Conservation (phyloP, 306 rosid genomes). For the Fragaria vesca region DNA sequence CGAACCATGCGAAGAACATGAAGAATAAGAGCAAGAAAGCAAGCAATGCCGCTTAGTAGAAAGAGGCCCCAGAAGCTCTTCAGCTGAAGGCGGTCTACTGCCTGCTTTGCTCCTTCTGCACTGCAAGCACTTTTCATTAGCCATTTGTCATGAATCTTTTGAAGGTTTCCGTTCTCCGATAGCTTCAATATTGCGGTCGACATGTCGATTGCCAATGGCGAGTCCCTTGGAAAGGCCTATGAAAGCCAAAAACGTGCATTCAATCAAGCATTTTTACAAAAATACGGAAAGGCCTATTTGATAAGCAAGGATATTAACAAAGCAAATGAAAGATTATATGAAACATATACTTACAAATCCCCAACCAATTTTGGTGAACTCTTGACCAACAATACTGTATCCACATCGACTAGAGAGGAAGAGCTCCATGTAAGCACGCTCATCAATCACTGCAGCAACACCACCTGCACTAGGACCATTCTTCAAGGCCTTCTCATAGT, state of each 20-base stretch:
- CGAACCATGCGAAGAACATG: slow-evolving; percentile 15
- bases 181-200: slow-evolving; percentile 27
- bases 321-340: neutral
- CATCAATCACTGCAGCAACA: slow-evolving; percentile 62
- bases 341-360: slow-evolving; percentile 58
- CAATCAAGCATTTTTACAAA: neutral
- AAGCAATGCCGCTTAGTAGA: slow-evolving; percentile 24
- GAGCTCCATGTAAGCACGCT: slow-evolving; percentile 64
- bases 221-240: slow-evolving; percentile 72
- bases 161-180: slow-evolving; percentile 29
- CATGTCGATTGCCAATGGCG: slow-evolving; percentile 51
- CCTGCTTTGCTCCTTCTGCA: slow-evolving; percentile 27
- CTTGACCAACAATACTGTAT: slow-evolving; percentile 53
- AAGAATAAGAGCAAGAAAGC: slow-evolving; percentile 23
- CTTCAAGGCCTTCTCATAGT: slow-evolving; percentile 45
- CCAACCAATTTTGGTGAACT: slow-evolving; percentile 76
- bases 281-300: neutral
- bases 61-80: slow-evolving; percentile 35
- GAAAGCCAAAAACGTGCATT: neutral
- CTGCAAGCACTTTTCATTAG: slow-evolving; percentile 33
- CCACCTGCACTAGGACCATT: slow-evolving; percentile 59
- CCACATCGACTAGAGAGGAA: slow-evolving; percentile 68
- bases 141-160: slow-evolving; percentile 37
- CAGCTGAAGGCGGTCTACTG: slow-evolving; percentile 24
- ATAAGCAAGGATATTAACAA: no score